Evolutionary conservation across 2,329 filamentous ascomycete genomes (phyloP).

Genomic region (Plectosphaerella sp.): DNA sequence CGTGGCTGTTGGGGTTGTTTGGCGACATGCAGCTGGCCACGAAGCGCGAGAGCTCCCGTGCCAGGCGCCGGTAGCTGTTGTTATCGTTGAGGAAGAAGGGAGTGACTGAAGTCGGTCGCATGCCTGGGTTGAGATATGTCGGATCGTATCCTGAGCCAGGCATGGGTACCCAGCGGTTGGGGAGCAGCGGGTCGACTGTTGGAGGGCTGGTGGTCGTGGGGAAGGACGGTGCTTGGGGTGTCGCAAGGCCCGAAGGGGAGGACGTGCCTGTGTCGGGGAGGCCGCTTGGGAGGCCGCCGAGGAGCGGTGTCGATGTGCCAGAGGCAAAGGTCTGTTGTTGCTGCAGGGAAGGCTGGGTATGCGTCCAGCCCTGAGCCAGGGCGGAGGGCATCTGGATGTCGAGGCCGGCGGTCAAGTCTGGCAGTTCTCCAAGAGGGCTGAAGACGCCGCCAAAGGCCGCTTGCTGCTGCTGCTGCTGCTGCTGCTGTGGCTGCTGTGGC

Average conservation of each 20-base stretch:
- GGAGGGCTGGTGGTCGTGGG: not conserved
- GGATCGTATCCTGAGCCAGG: no score
- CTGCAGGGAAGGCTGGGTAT: no score
- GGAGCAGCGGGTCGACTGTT: not conserved
- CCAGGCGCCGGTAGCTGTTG: conserved; percentile 18
- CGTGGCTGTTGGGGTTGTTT: conserved; percentile 20
- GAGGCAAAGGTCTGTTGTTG: not conserved
- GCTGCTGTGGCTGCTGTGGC: not conserved
- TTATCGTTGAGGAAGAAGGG: conserved; percentile 16
- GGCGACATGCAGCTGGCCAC: conserved; percentile 23
- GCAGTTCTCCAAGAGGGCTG: no score
- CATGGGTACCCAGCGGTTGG: not conserved
- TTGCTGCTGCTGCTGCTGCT: no score
- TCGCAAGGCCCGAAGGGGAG: not conserved
- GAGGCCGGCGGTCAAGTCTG: no score
- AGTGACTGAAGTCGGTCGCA: not conserved
- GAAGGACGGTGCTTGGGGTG: not conserved
- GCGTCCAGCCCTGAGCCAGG: no score
- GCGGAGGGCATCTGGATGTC: no score
- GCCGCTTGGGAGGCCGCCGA: not conserved
- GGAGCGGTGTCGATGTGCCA: not conserved
- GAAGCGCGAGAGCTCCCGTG: conserved; percentile 15
- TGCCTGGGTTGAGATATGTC: not conserved
- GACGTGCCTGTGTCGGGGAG: not conserved
- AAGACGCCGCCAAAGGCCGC: no score